phyloP scores from a whole-genome alignment of 345 rosid species.

The Moricandia moricandioides region DNA sequence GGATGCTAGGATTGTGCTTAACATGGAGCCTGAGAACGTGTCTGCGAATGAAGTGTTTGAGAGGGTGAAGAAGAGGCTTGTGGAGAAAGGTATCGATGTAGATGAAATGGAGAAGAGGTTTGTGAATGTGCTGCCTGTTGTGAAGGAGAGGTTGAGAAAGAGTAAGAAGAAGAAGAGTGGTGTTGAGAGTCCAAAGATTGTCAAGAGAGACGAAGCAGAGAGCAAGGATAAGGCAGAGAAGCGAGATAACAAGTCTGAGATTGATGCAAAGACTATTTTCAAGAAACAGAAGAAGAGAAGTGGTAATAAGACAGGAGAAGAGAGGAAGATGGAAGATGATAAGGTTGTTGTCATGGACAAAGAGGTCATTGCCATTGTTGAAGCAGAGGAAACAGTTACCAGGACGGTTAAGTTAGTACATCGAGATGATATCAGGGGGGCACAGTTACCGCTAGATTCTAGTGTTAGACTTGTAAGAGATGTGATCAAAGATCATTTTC shows the following conservation, averaged over 20 bases:
- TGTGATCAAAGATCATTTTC: conserved; percentile 74
- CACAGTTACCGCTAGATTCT: conserved; percentile 71
- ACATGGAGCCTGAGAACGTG: conserved; percentile 75
- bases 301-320: conserved; percentile 32
- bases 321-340: conserved; percentile 45
- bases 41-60: conserved; percentile 69
- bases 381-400: conserved; percentile 50
- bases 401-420: conserved; percentile 79
- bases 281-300: conserved; percentile 42
- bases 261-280: conserved; percentile 24
- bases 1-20: conserved; percentile 71
- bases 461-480: conserved; percentile 68
- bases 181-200: conserved; percentile 33
- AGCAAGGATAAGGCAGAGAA: conserved; percentile 6
- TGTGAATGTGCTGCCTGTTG: conserved; percentile 44
- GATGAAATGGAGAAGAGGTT: conserved; percentile 62
- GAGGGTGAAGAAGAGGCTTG: conserved; percentile 60
- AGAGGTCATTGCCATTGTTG: conserved; percentile 49
- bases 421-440: conserved; percentile 93
- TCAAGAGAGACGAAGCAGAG: neutral
- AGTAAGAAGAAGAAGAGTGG: conserved; percentile 47
- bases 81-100: conserved; percentile 61
- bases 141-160: conserved; percentile 68
- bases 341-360: conserved; percentile 53
- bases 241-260: conserved; percentile 6